Base-by-base conservation (phyloP, 805 yeast species). In the Zygosaccharomyces gambellarensis region DNA sequence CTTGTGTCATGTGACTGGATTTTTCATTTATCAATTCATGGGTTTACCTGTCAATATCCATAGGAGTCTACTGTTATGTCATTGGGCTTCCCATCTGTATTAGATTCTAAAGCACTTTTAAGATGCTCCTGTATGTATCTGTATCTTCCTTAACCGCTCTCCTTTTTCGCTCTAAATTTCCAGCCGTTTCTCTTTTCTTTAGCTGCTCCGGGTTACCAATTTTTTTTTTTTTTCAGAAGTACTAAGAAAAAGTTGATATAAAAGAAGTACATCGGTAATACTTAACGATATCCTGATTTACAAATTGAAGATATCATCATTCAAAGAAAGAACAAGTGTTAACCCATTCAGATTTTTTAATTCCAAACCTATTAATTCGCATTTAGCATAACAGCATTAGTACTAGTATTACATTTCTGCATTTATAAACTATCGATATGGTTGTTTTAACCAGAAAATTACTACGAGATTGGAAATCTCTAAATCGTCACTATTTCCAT, bases 391-490 rank as follows among this genome's bases (percentile, higher is more conserved):
- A 3, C 19, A 34, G 38, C 21, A 34, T 14, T 34, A 34, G 28
- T 8, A 25, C 9, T 25, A 25, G 9, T 25, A 25, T 25, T 25
- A 8, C 9, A 5, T 25, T 25, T 25, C 17, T 5, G 28, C 28
- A 25, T 25, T 8, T 25, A 25, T 6, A 25, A 25, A 8, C 17
- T 8, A 45, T 39, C 25, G 41, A 52, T 46, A 49, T 47, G 44
- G 48, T 49, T 30, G 43, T 43, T 39, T 39, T 65, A 23, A 59
- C 65, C 5, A 61, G 63, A 47, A 59, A 52, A 41, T 47, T 67
- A 14, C 49, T 67, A 12, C 52, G 66, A 52, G 71, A 65, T 14
- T 67, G 71, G 71, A 67, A 65, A 44, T 47, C 51, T 34, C 34
- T 65, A 2, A 45, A 48, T 39, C 49, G 57, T 39, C 47, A 44